Percentiles rank a stretch among this genome's conserved stretches.
Conservation (phyloP, 805 yeast species). For the Grigorovia humatica region DNA sequence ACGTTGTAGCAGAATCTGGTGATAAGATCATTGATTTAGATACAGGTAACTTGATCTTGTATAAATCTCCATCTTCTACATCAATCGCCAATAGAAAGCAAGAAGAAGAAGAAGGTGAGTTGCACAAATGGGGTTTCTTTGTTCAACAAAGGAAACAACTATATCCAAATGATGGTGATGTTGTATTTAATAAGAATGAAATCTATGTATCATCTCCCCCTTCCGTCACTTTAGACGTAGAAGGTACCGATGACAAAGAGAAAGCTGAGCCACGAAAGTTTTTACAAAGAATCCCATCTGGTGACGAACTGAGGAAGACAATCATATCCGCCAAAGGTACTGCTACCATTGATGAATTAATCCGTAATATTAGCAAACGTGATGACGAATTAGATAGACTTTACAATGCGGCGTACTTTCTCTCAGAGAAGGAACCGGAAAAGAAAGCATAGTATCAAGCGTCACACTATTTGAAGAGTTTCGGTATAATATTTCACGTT, state of each 20-base stretch:
- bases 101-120: constrained; percentile 87
- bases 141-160: constrained; percentile 49
- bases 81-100: constrained; percentile 61
- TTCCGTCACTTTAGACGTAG: background rate
- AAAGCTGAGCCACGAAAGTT: constrained; percentile 6
- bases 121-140: constrained; percentile 77
- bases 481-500: no score
- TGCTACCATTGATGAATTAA: constrained; percentile 56
- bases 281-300: constrained; percentile 34
- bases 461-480: background rate
- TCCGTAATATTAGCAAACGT: constrained; percentile 51
- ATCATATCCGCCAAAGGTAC: constrained; percentile 70
- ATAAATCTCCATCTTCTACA: constrained; percentile 51
- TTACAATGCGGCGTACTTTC: constrained; percentile 23
- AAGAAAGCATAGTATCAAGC: background rate
- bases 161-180: constrained; percentile 13
- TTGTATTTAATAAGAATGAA: background rate
- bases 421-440: background rate
- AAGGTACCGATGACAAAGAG: background rate
- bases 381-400: constrained; percentile 41
- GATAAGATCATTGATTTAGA: constrained; percentile 1
- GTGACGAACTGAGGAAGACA: constrained; percentile 39
- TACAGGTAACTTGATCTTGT: constrained; percentile 52
- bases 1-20: background rate
- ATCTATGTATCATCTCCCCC: background rate